These are phyloP conservation scores for Venturia effusa DNA, from an alignment of 2,329 filamentous ascomycete genomes.

Conservation along the genomic window DNA sequence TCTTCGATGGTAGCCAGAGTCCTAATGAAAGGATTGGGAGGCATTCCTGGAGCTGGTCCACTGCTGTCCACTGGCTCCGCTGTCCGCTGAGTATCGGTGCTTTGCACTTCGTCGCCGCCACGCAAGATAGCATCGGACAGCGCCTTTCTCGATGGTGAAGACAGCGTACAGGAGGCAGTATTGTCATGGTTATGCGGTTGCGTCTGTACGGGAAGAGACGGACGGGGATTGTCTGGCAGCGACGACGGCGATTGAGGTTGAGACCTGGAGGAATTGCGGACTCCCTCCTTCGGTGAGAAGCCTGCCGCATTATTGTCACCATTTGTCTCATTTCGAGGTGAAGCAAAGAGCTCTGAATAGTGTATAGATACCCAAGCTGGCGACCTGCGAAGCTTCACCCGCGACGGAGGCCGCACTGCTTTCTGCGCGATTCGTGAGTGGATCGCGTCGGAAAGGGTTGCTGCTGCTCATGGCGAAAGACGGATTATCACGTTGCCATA, in stretches of 20 bases:
- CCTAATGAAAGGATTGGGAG: slow-evolving; percentile 26
- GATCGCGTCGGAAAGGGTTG: not conserved
- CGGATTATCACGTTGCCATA: not conserved
- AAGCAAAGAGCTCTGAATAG: not conserved
- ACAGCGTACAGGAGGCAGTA: not conserved
- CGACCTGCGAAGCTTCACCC: not conserved
- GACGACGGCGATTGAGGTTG: slow-evolving; percentile 23
- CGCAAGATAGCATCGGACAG: slow-evolving; percentile 20
- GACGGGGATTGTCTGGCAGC: not conserved
- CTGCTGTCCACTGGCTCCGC: slow-evolving; percentile 11
- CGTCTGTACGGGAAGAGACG: not conserved
- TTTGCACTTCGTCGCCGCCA: slow-evolving; percentile 13
- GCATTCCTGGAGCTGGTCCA: slow-evolving; percentile 3
- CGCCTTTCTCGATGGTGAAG: not conserved
- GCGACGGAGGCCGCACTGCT: not conserved
- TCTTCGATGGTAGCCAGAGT: slow-evolving; percentile 27
- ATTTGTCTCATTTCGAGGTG: not conserved
- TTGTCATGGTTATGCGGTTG: not conserved
- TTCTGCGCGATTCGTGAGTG: not conserved
- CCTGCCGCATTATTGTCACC: not conserved
- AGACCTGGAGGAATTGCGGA: no score
- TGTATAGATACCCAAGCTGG: slow-evolving; percentile 5
- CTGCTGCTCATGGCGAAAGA: not conserved
- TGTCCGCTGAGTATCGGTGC: slow-evolving; percentile 12
- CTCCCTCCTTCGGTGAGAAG: no score